Evolutionary conservation across 2,329 filamentous ascomycete species (phyloP), one percentile per base, ranked within the genome.

Genomic region (Sporothrix schenckii): DNA sequence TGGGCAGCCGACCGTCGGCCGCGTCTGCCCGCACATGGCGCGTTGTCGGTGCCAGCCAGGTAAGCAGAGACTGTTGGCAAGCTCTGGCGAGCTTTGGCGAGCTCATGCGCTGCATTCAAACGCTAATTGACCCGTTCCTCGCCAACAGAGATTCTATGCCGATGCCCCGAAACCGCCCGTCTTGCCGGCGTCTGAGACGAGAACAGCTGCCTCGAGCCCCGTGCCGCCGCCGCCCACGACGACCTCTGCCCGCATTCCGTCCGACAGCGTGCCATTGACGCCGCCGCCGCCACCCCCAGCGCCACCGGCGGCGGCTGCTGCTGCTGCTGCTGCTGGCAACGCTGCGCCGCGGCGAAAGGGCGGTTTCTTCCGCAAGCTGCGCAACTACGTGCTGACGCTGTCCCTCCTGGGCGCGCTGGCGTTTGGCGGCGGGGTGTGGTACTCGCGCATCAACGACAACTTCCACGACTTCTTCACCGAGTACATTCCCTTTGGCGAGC

Each of bases 381-480:
- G 92, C 76, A 90, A 90, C 78, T 90, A 93, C 78, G 82, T 97
- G 71, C 82, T 94, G 74, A 92, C 91, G 69, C 81, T 97, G 65
- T 82, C 94, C 73, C 81, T 97, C 58, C 86, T 97, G 39, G 89
- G 91, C 34, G 88, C 88, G 6, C 81, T 96, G 58, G 89, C 91
- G 52, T 99, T 97, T 77, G 92, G 87, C 70, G 93, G 93, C 74
- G 93, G 94, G 75, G 90, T 97, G 69, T 97, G 92, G 85, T 95
- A 97, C 81, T 94, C 95, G 69, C 89, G 97, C 74, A 87, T 95
- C 80, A 97, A 91, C 78, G 95, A 99, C 84, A 97, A 93, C 82
- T 99, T 98, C 87, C 94, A 99, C 82, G 95, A 99, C 81, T 78
- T 97, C 84, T 99, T 99, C 83, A 98, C 94, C 76, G 94, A 97